A percentile compares a stretch with the other conserved stretches of the same genome.
Evolutionary conservation across 1,139 yeast species (phyloP).

Genomic region (Torulaspora globosa): DNA sequence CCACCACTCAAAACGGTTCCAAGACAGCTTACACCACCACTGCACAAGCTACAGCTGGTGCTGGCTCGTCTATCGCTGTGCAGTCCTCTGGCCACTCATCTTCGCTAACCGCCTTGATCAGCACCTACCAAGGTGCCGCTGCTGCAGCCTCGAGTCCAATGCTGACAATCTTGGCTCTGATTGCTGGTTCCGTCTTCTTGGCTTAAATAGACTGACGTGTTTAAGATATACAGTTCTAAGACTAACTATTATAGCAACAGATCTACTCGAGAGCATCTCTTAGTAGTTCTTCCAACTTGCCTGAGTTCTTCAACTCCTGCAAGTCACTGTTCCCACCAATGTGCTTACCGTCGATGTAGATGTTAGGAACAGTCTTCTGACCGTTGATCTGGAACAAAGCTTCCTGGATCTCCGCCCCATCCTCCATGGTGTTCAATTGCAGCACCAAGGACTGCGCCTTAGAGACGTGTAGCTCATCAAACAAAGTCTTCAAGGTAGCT

Average conservation of each 20-base stretch:
- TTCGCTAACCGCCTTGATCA: constrained; percentile 1
- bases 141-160: constrained; percentile 3
- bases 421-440: constrained; percentile 57
- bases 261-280: constrained; percentile 18
- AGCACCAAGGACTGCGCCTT: constrained; percentile 53
- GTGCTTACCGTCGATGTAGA: constrained; percentile 84
- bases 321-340: constrained; percentile 92
- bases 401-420: constrained; percentile 71
- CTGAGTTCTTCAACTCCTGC: constrained; percentile 51
- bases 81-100: constrained; percentile 2
- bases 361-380: constrained; percentile 89
- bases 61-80: neutral
- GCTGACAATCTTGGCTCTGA: constrained; percentile 4
- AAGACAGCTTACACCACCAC: constrained; percentile 14
- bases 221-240: neutral
- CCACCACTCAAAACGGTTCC: constrained; percentile 8
- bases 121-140: constrained; percentile 8
- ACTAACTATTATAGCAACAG: neutral
- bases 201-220: constrained; percentile 2
- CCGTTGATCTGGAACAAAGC: constrained; percentile 76
- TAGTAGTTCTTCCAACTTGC: constrained; percentile 41
- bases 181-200: constrained; percentile 8
- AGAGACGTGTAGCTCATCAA: constrained; percentile 41
- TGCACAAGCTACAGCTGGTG: neutral
- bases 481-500: constrained; percentile 56